A percentile compares a stretch with the other conserved stretches of the same genome.
Conservation (phyloP, 1,139 yeast species). For the Debaryomycetaceae sp. region DNA sequence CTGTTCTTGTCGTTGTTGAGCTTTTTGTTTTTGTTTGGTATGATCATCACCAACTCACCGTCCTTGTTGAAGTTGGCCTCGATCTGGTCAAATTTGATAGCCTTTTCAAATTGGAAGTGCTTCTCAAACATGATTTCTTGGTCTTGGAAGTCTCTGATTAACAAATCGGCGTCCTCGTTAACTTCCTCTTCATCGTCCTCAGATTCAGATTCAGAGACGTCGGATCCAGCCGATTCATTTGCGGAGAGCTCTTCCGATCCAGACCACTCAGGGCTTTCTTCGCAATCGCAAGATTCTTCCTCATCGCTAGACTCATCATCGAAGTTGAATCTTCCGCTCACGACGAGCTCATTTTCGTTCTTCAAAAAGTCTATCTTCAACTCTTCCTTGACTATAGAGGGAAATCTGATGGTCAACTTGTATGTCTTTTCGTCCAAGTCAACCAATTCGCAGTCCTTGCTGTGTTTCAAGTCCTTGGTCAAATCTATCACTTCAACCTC, state of each 20-base stretch:
- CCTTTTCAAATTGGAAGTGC: constrained; percentile 43
- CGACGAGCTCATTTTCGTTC: constrained; percentile 40
- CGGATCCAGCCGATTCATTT: constrained; percentile 10
- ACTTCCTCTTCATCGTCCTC: constrained; percentile 32
- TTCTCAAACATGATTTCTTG: constrained; percentile 45
- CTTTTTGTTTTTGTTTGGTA: constrained; percentile 35
- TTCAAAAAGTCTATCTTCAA: constrained; percentile 41
- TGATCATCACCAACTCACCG: constrained; percentile 42
- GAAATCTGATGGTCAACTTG: constrained; percentile 42
- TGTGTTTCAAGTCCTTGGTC: constrained; percentile 40
- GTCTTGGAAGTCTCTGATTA: constrained; percentile 38
- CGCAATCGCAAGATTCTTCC: constrained; percentile 1
- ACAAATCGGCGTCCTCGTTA: constrained; percentile 38
- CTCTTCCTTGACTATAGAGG: constrained; percentile 42
- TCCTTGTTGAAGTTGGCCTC: constrained; percentile 36
- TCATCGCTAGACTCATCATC: constrained; percentile 20
- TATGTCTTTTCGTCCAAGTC: constrained; percentile 40
- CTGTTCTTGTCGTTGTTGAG: constrained; percentile 21
- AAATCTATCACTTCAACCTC: constrained; percentile 40
- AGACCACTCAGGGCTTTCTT: constrained; percentile 3
- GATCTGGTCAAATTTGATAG: constrained; percentile 37
- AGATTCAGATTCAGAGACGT: constrained; percentile 11
- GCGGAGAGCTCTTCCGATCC: constrained; percentile 8
- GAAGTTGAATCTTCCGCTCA: constrained; percentile 41
- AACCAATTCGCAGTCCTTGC: constrained; percentile 45